phyloP scores from a whole-genome alignment of 768 basidiomycete species.

The Leccinum variicolor region DNA sequence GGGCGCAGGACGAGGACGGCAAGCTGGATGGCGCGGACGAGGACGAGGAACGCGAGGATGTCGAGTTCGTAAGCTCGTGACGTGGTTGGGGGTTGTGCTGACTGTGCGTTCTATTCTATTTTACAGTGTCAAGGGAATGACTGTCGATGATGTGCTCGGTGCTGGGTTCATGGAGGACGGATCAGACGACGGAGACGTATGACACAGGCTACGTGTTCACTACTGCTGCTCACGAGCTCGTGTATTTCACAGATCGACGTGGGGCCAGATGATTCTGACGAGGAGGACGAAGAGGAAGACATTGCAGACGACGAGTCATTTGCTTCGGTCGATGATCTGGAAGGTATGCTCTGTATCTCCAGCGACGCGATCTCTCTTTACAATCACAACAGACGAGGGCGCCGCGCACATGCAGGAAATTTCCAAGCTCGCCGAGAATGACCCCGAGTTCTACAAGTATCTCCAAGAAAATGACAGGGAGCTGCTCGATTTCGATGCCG shows the following conservation, averaged over 20 bases:
- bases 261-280: slow-evolving; percentile 27
- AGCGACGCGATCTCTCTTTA: neutral
- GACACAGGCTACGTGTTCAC: slow-evolving; percentile 8
- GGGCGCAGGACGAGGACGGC: slow-evolving; percentile 27
- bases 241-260: slow-evolving; percentile 18
- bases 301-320: slow-evolving; percentile 61
- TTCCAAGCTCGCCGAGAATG: slow-evolving; percentile 87
- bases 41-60: neutral
- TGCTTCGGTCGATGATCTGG: slow-evolving; percentile 75
- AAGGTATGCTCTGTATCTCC: slow-evolving; percentile 38
- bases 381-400: slow-evolving; percentile 55
- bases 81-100: neutral
- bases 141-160: slow-evolving; percentile 73
- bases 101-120: neutral
- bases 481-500: slow-evolving; percentile 73
- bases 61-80: slow-evolving; percentile 10
- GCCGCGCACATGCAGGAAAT: slow-evolving; percentile 75
- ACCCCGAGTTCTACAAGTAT: slow-evolving; percentile 99
- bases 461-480: slow-evolving; percentile 93
- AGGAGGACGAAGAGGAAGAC: slow-evolving; percentile 42
- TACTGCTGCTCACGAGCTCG: neutral
- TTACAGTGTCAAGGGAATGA: slow-evolving; percentile 42
- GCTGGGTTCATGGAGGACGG: slow-evolving; percentile 70
- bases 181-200: slow-evolving; percentile 43
- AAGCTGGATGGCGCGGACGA: slow-evolving; percentile 23